These are phyloP conservation scores for Suhomyces anneliseae DNA, from an alignment of 1,139 yeast genomes.

Conservation along the genomic window DNA sequence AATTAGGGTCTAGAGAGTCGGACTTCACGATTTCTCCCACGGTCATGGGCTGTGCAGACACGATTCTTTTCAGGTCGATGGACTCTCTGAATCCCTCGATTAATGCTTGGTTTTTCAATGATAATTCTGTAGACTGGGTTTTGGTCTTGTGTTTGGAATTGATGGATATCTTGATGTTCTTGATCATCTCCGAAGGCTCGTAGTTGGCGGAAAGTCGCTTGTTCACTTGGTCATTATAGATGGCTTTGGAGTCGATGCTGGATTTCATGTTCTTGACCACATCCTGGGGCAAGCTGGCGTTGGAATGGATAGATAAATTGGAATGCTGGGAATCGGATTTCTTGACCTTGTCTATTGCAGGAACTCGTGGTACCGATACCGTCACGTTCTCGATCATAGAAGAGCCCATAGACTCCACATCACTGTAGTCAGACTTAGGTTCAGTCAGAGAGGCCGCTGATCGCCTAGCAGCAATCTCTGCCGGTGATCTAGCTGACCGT, in stretches of 20 bases:
- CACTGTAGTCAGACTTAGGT: background rate
- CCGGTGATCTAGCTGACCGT: too few species aligned
- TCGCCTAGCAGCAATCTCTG: background rate
- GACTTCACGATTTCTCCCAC: background rate
- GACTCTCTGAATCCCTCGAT: slow-evolving; percentile 22
- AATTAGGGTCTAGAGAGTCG: too few species aligned
- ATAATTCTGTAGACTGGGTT: slow-evolving; percentile 6
- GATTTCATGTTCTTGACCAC: slow-evolving; percentile 16
- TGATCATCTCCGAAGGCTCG: slow-evolving; percentile 21
- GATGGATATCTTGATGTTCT: slow-evolving; percentile 19
- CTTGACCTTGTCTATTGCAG: background rate
- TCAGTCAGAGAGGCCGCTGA: background rate
- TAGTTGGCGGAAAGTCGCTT: slow-evolving; percentile 9
- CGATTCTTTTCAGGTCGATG: slow-evolving; percentile 19
- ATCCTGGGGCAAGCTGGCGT: slow-evolving; percentile 9
- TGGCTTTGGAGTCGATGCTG: slow-evolving; percentile 16
- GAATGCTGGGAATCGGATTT: slow-evolving; percentile 6
- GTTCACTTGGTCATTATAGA: slow-evolving; percentile 10
- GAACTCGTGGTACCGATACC: background rate
- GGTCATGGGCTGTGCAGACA: background rate
- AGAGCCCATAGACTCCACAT: slow-evolving; percentile 1
- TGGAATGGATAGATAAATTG: slow-evolving; percentile 1
- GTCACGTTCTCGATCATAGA: background rate
- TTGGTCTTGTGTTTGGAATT: slow-evolving; percentile 15
- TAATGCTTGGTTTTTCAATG: slow-evolving; percentile 17